Evolutionary conservation across 345 rosid genomes (phyloP).

Genomic region (Sisymbrium altissimum): DNA sequence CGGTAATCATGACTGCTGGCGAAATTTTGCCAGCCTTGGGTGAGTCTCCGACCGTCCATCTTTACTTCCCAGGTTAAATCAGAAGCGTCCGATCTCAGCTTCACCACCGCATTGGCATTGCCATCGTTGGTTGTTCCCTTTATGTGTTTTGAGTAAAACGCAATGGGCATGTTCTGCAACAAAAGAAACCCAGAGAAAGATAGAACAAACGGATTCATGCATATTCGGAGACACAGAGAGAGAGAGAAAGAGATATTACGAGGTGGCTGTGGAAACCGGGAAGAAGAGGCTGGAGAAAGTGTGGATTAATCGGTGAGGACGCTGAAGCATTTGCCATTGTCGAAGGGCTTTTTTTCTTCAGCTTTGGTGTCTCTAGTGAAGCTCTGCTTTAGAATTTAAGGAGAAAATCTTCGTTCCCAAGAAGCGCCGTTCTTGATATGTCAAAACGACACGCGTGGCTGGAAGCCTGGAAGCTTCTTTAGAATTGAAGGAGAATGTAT

Average conservation of each 20-base stretch:
- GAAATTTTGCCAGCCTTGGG: constrained; percentile 27
- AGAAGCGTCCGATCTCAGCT: constrained; percentile 12
- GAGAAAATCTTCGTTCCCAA: too few species aligned
- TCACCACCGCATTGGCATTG: background rate
- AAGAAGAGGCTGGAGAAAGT: constrained; percentile 17
- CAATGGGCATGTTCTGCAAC: constrained; percentile 15
- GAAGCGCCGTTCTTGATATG: too few species aligned
- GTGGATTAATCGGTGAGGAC: background rate
- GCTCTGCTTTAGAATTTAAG: too few species aligned
- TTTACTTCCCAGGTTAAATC: constrained; percentile 9
- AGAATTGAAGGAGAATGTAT: too few species aligned
- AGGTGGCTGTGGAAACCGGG: constrained; percentile 9
- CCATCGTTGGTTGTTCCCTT: background rate
- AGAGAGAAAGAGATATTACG: background rate
- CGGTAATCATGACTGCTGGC: constrained; percentile 2
- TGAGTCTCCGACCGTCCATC: constrained; percentile 19
- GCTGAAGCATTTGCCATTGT: constrained; percentile 13
- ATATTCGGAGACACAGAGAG: background rate
- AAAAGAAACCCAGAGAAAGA: background rate
- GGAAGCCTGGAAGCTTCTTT: too few species aligned
- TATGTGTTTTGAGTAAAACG: background rate
- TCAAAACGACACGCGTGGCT: too few species aligned
- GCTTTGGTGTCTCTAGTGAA: background rate
- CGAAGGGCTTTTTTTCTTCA: background rate
- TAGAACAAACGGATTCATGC: background rate